Conservation (phyloP, 78 protist species). For the Dictyostelium intermedium region DNA sequence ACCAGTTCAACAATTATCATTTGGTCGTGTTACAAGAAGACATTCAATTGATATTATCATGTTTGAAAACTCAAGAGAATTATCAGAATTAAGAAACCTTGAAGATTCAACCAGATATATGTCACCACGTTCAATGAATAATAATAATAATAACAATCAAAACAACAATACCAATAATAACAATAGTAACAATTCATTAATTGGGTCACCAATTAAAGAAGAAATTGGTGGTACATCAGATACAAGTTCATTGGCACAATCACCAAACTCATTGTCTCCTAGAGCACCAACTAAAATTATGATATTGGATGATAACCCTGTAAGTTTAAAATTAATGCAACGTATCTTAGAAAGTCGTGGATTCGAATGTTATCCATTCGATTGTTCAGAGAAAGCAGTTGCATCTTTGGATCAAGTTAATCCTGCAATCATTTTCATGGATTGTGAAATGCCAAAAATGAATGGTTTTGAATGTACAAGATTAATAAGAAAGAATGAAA, state of each 20-base stretch:
- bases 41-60: constrained; percentile 59
- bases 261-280: not conserved
- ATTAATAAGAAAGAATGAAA: constrained; percentile 19
- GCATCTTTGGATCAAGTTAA: not conserved
- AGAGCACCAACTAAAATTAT: constrained; percentile 1
- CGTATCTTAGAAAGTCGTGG: not conserved
- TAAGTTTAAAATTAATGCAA: not conserved
- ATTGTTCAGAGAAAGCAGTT: not conserved
- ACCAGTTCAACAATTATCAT: constrained; percentile 7
- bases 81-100: constrained; percentile 1
- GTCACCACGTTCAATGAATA: not conserved
- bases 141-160: not conserved
- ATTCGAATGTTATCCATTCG: not conserved
- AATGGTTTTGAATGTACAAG: constrained; percentile 28
- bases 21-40: constrained; percentile 34
- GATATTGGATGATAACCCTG: constrained; percentile 19
- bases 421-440: constrained; percentile 16
- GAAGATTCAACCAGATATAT: not conserved
- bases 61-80: constrained; percentile 2
- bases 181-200: not conserved
- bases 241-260: not conserved
- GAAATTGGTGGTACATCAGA: not conserved
- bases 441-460: constrained; percentile 44
- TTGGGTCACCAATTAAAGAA: not conserved
- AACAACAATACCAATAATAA: not conserved